Evolutionary conservation across 495 filamentous ascomycete species (phyloP), one percentile per base, ranked within the genome.

Genomic region (Daldinia bambusicola): DNA sequence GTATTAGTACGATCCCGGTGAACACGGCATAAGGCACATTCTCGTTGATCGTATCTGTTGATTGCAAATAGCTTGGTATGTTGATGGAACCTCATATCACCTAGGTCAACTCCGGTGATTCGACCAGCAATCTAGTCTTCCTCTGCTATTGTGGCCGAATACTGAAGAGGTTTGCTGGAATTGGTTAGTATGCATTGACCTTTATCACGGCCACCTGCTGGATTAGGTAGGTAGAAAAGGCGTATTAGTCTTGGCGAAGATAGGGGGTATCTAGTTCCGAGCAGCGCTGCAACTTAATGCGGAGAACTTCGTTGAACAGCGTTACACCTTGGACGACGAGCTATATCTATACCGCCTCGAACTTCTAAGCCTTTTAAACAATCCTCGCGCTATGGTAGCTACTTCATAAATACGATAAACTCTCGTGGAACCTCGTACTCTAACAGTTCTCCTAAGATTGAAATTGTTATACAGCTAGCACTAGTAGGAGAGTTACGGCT

Each of bases 131-230:
- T 18, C 55, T 51, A 37, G 20, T 32, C 16, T 62, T 20, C 34
- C 34, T 62, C 36, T 30, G 61, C 10, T 37, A 22, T 34, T 16
- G 18, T 59, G 41, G 55, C 48, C 51, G n/a, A 30, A 53, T 51
- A 48, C 48, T 43, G 60, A 53, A 45, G 31, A 55, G 30, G 18
- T 6, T 36, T 55, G 18, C 63, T 43, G 18, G 30, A 55, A 66
- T 37, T 22, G 63, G 63, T 51, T 59, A 71, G 61, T 22, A 41
- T 22, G 26, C 14, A 34, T 32, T 59, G 50, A 22, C n/a, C 4
- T 38, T 65, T 66, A 64, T 58, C 65, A 55, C 34, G 57, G 16
- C 26, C 32, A 73, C 70, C 70, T 73, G 45, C 70, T 73, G 52
- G 14, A 73, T 73, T 73, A 40, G 70, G 70, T 51, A 73, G 65